Evolutionary conservation across 106 monocot species (phyloP).

Genomic region (Chionographis japonica): DNA sequence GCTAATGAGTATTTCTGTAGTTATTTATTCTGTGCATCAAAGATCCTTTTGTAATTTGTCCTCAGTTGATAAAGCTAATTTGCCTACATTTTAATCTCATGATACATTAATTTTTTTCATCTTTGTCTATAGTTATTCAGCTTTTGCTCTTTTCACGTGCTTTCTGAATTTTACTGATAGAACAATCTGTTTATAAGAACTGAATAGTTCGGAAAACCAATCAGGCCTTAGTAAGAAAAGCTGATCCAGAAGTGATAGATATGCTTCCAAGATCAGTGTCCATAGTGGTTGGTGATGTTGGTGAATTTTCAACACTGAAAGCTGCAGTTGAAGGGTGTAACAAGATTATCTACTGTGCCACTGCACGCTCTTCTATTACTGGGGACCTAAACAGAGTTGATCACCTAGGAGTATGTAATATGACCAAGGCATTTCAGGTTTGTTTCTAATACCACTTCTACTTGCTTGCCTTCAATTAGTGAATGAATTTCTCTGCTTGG

Average conservation of each 20-base stretch:
- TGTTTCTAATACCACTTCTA: not conserved
- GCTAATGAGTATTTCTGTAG: too few relatives aligned
- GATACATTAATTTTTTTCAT: too few relatives aligned
- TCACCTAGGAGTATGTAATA: slow-evolving; percentile 77
- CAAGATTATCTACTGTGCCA: slow-evolving; percentile 96
- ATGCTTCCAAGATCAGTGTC: slow-evolving; percentile 89
- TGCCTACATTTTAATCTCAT: too few relatives aligned
- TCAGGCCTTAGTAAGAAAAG: slow-evolving; percentile 87
- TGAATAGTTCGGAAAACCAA: not conserved
- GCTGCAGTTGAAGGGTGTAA: slow-evolving; percentile 76
- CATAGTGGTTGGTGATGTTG: slow-evolving; percentile 85
- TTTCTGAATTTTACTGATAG: too few relatives aligned
- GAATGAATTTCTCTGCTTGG: not conserved
- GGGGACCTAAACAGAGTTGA: slow-evolving; percentile 93
- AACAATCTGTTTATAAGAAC: too few relatives aligned
- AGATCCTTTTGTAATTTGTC: too few relatives aligned
- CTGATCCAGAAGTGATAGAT: slow-evolving; percentile 70
- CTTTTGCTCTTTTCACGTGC: too few relatives aligned
- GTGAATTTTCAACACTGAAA: slow-evolving; percentile 64
- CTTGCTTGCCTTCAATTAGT: not conserved
- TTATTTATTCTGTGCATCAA: too few relatives aligned
- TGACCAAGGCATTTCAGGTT: slow-evolving; percentile 89
- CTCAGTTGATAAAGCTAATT: too few relatives aligned
- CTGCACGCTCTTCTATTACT: slow-evolving; percentile 82
- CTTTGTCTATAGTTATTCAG: too few relatives aligned